Conservation (phyloP, 441 rosid genomes). For the Euphorbia celastroides region DNA sequence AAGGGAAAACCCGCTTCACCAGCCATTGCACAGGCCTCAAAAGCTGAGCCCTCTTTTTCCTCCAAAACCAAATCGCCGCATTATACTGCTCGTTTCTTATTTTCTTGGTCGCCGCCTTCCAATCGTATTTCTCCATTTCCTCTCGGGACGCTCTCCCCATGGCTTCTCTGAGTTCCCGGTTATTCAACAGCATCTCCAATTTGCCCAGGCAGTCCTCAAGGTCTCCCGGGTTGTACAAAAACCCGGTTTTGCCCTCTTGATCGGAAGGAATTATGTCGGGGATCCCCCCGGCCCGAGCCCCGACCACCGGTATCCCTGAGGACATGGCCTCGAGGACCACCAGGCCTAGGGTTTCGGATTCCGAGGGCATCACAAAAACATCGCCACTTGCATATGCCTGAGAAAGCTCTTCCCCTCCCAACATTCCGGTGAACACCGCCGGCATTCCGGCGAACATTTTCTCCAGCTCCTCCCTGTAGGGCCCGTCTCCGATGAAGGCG, state of each 20-base stretch:
- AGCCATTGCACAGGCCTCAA: conserved; percentile 79
- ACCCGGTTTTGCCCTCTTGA: conserved; percentile 84
- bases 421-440: conserved; percentile 89
- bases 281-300: conserved; percentile 89
- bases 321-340: conserved; percentile 98
- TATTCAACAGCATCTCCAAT: conserved; percentile 44
- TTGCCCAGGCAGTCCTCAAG: conserved; percentile 80
- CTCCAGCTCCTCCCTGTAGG: conserved; percentile 88
- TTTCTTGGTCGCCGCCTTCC: conserved; percentile 88
- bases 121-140: conserved; percentile 91
- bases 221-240: conserved; percentile 71
- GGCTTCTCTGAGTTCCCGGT: conserved; percentile 58
- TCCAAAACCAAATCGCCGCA: conserved; percentile 99
- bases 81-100: conserved; percentile 89
- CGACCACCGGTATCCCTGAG: conserved; percentile 88
- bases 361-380: conserved; percentile 93
- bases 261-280: conserved; percentile 91
- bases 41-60: conserved; percentile 67
- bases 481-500: conserved; percentile 95
- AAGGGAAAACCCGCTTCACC: conserved; percentile 52
- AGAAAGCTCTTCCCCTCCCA: conserved; percentile 87
- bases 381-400: conserved; percentile 97
- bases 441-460: conserved; percentile 84
- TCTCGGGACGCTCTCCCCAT: conserved; percentile 82
- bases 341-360: conserved; percentile 91